Conservation (phyloP, 1,284 basidiomycete genomes). For the Uromyces viciae-fabae region DNA sequence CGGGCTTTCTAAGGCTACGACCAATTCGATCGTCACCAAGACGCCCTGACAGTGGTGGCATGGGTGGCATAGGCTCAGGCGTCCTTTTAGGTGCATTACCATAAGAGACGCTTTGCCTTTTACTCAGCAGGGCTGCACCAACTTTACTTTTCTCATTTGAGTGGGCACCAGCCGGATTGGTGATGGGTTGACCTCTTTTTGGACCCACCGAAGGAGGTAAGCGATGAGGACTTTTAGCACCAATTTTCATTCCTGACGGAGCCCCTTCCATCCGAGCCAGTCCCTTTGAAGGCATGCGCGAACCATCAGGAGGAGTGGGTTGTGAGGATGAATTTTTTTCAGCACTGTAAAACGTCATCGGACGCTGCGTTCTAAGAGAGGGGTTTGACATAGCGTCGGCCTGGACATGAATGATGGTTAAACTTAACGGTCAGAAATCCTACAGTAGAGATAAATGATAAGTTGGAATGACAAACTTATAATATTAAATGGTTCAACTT, state of each 20-base stretch:
- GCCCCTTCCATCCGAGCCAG: background rate
- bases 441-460: too few species aligned
- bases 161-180: background rate
- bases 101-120: conserved; percentile 52
- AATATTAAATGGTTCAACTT: too few species aligned
- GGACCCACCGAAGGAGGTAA: background rate
- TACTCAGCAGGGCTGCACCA: conserved; percentile 51
- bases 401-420: too few species aligned
- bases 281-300: background rate
- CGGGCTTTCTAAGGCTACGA: conserved; percentile 2
- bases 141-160: conserved; percentile 47
- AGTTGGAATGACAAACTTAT: too few species aligned
- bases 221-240: background rate
- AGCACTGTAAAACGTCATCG: conserved; percentile 40
- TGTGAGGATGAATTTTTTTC: conserved; percentile 19
- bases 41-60: conserved; percentile 16
- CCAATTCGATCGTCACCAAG: conserved; percentile 11
- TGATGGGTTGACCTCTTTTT: background rate
- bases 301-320: background rate
- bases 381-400: too few species aligned
- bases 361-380: conserved; percentile 41
- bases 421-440: too few species aligned
- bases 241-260: background rate
- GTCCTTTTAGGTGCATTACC: conserved; percentile 24
- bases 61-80: conserved; percentile 34